phyloP scores from a whole-genome alignment of 257 asterid species.

The Coffea eugenioides region DNA sequence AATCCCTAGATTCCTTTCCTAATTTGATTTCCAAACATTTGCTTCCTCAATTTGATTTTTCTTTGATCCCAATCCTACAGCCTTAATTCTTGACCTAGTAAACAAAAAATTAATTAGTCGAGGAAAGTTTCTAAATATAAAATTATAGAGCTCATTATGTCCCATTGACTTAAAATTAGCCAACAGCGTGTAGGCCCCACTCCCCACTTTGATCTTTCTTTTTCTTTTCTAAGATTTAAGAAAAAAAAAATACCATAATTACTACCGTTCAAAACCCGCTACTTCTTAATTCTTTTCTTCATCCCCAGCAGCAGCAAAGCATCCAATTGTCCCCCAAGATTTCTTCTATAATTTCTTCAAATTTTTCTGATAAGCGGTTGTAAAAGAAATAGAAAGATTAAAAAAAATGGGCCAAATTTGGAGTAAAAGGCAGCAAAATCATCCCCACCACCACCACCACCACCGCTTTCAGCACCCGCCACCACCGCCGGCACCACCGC shows the following conservation, averaged over 20 bases:
- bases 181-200: not conserved
- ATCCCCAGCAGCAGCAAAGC: not conserved
- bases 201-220: not conserved
- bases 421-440: constrained; percentile 59
- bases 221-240: not conserved
- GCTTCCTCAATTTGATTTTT: too few species aligned
- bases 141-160: too few species aligned
- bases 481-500: constrained; percentile 13
- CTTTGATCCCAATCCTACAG: too few species aligned
- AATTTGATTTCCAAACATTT: too few species aligned
- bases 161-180: not conserved
- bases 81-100: too few species aligned
- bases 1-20: too few species aligned
- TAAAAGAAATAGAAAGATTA: not conserved
- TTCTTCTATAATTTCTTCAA: not conserved
- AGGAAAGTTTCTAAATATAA: too few species aligned
- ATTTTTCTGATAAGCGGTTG: not conserved
- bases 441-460: constrained; percentile 19
- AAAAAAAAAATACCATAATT: not conserved
- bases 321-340: not conserved
- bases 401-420: constrained; percentile 49
- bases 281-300: not conserved
- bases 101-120: too few species aligned
- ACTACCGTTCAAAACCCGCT: not conserved
- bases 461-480: constrained; percentile 27